Evolutionary conservation across 805 yeast genomes (phyloP).

Genomic region (Candida pini): DNA sequence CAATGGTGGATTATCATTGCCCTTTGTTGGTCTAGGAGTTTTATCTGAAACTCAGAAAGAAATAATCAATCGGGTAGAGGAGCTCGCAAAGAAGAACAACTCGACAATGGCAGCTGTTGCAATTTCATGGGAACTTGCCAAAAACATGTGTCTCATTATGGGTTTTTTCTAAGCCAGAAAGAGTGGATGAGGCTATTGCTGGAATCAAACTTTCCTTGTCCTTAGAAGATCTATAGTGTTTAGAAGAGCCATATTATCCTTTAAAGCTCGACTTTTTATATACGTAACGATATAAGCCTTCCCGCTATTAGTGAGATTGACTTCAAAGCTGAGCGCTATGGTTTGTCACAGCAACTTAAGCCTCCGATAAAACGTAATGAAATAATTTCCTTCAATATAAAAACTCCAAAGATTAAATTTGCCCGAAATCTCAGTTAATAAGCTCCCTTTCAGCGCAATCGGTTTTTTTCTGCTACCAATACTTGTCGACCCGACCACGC

Average conservation of each 20-base stretch:
- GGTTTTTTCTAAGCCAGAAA: conserved; percentile 40
- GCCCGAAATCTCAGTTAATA: too few relatives aligned
- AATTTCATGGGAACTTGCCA: conserved; percentile 44
- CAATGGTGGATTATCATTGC: neutral
- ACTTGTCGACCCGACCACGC: too few relatives aligned
- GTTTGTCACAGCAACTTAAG: too few relatives aligned
- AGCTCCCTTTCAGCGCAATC: too few relatives aligned
- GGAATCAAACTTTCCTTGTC: conserved; percentile 36
- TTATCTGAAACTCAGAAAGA: conserved; percentile 7
- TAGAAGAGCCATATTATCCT: conserved; percentile 31
- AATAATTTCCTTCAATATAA: too few relatives aligned
- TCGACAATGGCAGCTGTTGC: conserved; percentile 49
- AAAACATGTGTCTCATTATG: conserved; percentile 48
- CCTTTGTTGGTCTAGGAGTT: conserved; percentile 11
- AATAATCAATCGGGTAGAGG: conserved; percentile 42
- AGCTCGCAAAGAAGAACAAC: conserved; percentile 39
- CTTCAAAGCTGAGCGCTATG: too few relatives aligned
- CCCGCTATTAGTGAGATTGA: too few relatives aligned
- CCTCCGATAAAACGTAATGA: too few relatives aligned
- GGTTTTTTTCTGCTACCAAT: too few relatives aligned
- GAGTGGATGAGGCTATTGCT: conserved; percentile 46
- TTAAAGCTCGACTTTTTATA: too few relatives aligned
- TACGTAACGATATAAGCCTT: too few relatives aligned
- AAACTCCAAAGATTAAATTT: too few relatives aligned
- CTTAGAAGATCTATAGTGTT: conserved; percentile 29